These are phyloP conservation scores for Suillus paluster DNA, from an alignment of 768 basidiomycete species.

Conservation along the genomic window DNA sequence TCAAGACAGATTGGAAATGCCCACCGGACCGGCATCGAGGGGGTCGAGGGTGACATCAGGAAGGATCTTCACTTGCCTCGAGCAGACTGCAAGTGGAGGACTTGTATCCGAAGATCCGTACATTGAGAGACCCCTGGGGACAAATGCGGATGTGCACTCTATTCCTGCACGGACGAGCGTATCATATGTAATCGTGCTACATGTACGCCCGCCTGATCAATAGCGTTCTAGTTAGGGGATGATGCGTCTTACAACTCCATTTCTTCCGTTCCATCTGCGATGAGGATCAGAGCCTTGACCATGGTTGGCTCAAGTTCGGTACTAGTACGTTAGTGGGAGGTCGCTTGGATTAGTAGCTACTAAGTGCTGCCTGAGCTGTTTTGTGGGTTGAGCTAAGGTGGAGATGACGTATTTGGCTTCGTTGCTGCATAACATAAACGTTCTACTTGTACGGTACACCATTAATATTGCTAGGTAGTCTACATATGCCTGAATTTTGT, in stretches of 20 bases:
- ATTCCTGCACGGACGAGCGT: slow-evolving; percentile 81
- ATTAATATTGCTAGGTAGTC: too few species aligned
- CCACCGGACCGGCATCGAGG: slow-evolving; percentile 50
- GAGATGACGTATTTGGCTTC: too few species aligned
- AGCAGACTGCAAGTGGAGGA: slow-evolving; percentile 62
- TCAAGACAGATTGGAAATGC: slow-evolving; percentile 17
- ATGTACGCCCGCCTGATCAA: neutral
- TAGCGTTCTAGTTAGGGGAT: slow-evolving; percentile 7
- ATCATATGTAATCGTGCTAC: slow-evolving; percentile 80
- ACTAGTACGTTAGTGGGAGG: neutral
- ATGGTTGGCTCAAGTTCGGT: slow-evolving; percentile 1
- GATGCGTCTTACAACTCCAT: slow-evolving; percentile 77
- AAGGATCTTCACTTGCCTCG: slow-evolving; percentile 73
- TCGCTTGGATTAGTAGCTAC: neutral
- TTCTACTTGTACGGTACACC: too few species aligned
- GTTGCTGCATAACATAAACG: too few species aligned
- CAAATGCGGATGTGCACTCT: slow-evolving; percentile 65
- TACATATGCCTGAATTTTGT: too few species aligned
- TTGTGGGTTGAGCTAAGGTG: neutral
- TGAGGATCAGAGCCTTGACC: slow-evolving; percentile 61
- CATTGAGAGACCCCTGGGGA: slow-evolving; percentile 40
- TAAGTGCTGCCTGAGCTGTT: neutral
- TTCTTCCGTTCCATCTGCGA: slow-evolving; percentile 86
- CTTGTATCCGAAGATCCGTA: slow-evolving; percentile 31
- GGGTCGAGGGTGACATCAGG: slow-evolving; percentile 62